Evolutionary conservation across 1,284 basidiomycete species (phyloP), one percentile per base, ranked within the genome.

Genomic region (Melampsora americana): DNA sequence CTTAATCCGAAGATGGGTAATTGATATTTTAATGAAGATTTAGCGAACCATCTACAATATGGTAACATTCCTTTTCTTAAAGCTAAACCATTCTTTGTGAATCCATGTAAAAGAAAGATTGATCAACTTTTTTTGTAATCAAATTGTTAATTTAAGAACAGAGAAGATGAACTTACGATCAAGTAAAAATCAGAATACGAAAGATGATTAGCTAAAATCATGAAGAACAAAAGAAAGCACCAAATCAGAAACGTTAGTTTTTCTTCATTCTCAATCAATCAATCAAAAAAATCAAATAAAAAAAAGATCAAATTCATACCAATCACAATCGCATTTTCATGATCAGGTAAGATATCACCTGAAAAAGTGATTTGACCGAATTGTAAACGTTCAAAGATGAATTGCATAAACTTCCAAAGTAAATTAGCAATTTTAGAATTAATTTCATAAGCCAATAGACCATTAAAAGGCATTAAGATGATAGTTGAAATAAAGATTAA

Each of bases 141-240:
- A n/a, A n/a, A n/a, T n/a, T n/a, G n/a, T n/a, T n/a, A n/a, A n/a
- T n/a, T n/a, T n/a, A 30, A 59, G 9, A 30, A 20, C 32, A 39
- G 44, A 53, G n/a, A 12, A 32, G 28, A 50, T 14, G 14, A 26
- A 42, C 70, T 72, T 50, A 72, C 70, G 32, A 72, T 72, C 23
- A 72, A 53, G 30, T 72, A 72, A 56, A 72, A 72, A 66, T 72
- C 70, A 0, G 70, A 72, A 30, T 72, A 72, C 6, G 70, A 72
- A 20, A 72, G 23, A 64, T 72, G 70, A 16, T 72, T 72, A 39
- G 70, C 70, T 72, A 35, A 7, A n/a, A n/a, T n/a, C n/a, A n/a
- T n/a, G n/a, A n/a, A 64, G 5, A 23, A 23, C 28, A 4, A 23
- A 28, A 16, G 9, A 59, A 23, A 12, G n/a, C n/a, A n/a, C n/a